Evolutionary conservation across 2,329 filamentous ascomycete species (phyloP).

Genomic region (Microsporum canis): DNA sequence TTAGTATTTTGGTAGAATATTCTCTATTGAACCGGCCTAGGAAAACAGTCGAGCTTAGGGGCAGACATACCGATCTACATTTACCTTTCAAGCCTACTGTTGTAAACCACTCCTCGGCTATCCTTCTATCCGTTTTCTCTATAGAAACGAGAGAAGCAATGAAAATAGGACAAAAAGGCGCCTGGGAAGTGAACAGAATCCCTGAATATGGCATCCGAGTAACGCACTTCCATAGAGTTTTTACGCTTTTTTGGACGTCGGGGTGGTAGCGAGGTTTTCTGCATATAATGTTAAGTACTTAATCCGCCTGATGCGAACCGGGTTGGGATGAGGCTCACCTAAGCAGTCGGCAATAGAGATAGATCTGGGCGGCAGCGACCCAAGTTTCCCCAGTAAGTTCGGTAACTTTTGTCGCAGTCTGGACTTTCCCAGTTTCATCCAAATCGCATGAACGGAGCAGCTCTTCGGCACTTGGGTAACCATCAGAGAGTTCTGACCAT

Average conservation of each 20-base stretch:
- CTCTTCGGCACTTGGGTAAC: slow-evolving; percentile 2
- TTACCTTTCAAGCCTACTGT: not conserved
- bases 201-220: slow-evolving; percentile 9
- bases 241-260: slow-evolving; percentile 5
- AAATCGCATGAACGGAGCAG: slow-evolving; percentile 12
- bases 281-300: not conserved
- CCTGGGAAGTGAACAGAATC: slow-evolving; percentile 10
- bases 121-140: slow-evolving; percentile 7
- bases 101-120: slow-evolving; percentile 8
- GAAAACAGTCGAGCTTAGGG: not conserved
- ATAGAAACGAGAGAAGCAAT: slow-evolving; percentile 8
- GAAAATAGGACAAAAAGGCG: slow-evolving; percentile 10
- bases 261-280: slow-evolving; percentile 12
- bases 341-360: slow-evolving; percentile 13
- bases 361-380: slow-evolving; percentile 13
- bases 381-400: slow-evolving; percentile 12
- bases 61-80: slow-evolving; percentile 3
- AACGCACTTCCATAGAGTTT: slow-evolving; percentile 6
- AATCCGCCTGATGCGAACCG: not conserved
- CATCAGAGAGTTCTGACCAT: slow-evolving; percentile 11
- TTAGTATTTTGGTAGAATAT: not conserved
- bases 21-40: not conserved
- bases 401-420: slow-evolving; percentile 7
- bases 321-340: not conserved
- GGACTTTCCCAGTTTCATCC: slow-evolving; percentile 10